Evolutionary conservation across 805 yeast genomes (phyloP), one percentile per base, ranked within the genome.

Genomic region (Monosporozyma unispora): DNA sequence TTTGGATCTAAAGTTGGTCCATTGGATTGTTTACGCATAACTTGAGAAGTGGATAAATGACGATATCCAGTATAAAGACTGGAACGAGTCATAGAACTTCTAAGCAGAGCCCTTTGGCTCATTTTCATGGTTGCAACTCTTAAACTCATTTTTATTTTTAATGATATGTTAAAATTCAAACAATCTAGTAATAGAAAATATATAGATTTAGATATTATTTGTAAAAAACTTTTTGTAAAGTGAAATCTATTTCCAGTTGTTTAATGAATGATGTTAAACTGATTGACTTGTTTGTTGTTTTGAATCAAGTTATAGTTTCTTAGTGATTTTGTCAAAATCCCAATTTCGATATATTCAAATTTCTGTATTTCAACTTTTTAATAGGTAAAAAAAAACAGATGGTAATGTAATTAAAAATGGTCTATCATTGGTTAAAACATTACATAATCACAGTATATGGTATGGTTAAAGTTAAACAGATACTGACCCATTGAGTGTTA

Each of bases 1-100:
- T 88, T 84, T 71, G 96, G 96, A 63, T 90, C 96, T 18, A 21
- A 21, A 10, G 16, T 2, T 21, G 42, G 33, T 10, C 12, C 16
- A 21, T 23, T 33, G 10, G 45, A 22, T 11, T 41, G 33, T 14
- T 18, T 27, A 14, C 25, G 42, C 42, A 39, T 21, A n/a, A 31
- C 33, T 33, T 68, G 58, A 29, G 66, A 60, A 54, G 72, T 76
- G 59, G 83, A 86, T 68, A 80, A 68, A 66, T 69, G 74, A 76
- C 91, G 84, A 58, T 79, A 66, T 56, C 85, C 50, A 16, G n/a
- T 23, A 8, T 16, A 38, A 18, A 49, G 18, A 22, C 35, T 31
- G 38, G 61, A 45, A 51, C 59, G 59, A 47, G 60, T 59, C 48
- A 57, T 47, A 41, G 62, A 56, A 43, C 57, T 51, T 19, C 55